A percentile compares a stretch with the other conserved stretches of the same genome.
Conservation (phyloP, 352 stramenopile species). For the Pythium guiyangense region DNA sequence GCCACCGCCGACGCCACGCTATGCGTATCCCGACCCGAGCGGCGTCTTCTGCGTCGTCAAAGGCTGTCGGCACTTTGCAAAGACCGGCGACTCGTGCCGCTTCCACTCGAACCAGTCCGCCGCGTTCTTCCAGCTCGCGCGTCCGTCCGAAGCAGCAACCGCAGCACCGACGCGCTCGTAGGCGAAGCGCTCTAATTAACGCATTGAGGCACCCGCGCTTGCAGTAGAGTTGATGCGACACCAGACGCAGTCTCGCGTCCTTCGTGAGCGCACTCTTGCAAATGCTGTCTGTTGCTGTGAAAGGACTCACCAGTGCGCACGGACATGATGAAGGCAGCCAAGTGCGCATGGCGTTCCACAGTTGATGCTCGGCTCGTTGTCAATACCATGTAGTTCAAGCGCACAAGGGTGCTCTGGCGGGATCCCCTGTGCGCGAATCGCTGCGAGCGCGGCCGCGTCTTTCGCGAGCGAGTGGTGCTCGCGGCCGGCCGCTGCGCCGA, state of each 20-base stretch:
- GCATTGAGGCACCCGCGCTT: neutral
- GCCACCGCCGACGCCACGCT: neutral
- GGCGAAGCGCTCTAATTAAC: neutral
- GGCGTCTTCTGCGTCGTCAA: slow-evolving; percentile 38
- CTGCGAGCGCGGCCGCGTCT: slow-evolving; percentile 35
- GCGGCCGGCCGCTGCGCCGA: slow-evolving; percentile 44
- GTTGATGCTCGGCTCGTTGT: too few species aligned
- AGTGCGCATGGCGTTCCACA: too few species aligned
- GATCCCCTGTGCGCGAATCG: slow-evolving; percentile 52
- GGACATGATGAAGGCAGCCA: too few species aligned
- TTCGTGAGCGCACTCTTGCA: too few species aligned
- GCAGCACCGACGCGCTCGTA: neutral
- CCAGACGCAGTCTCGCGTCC: too few species aligned
- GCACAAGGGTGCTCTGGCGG: slow-evolving; percentile 40
- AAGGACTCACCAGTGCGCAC: too few species aligned
- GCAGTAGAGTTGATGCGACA: too few species aligned
- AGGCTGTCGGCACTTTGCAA: slow-evolving; percentile 53
- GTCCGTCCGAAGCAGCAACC: neutral
- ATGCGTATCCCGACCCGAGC: slow-evolving; percentile 27
- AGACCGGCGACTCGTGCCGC: slow-evolving; percentile 51
- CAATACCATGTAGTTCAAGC: too few species aligned
- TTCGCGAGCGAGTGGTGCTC: slow-evolving; percentile 66
- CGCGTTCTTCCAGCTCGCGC: slow-evolving; percentile 17
- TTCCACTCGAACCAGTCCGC: slow-evolving; percentile 40
- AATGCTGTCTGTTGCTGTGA: too few species aligned